phyloP scores from a whole-genome alignment of 192 early-diverging fungal genomes.

The Thamnidium elegans region DNA sequence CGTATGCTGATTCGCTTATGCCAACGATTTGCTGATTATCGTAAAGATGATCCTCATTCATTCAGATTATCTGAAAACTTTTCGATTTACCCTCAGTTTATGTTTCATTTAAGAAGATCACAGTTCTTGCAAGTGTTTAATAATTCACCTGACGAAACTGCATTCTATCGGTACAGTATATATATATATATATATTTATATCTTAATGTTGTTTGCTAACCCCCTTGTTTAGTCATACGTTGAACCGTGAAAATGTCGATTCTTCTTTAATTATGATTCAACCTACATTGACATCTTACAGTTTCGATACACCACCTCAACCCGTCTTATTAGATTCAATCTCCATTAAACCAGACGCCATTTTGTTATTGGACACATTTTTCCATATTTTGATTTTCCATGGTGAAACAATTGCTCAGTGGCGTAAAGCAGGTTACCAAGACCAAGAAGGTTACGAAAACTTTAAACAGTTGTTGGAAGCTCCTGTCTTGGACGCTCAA shows the following conservation, averaged over 20 bases:
- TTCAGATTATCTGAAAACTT: constrained; percentile 93
- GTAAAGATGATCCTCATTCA: constrained; percentile 90
- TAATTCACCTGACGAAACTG: constrained; percentile 97
- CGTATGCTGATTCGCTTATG: constrained; percentile 98
- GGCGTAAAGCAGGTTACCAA: constrained; percentile 96
- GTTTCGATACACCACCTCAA: constrained; percentile 79
- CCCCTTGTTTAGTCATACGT: constrained; percentile 68
- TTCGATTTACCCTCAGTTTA: constrained; percentile 99
- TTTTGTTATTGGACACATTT: constrained; percentile 94
- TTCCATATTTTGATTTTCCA: constrained; percentile 99
- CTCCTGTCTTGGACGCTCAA: constrained; percentile 87
- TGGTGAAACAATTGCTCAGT: constrained; percentile 93
- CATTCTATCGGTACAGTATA: constrained; percentile 68
- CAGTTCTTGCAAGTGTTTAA: constrained; percentile 99
- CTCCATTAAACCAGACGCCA: constrained; percentile 94
- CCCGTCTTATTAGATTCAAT: constrained; percentile 96
- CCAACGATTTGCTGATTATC: constrained; percentile 94
- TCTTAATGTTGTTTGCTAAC: not conserved
- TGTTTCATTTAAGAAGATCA: constrained; percentile 96
- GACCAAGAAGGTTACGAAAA: constrained; percentile 92
- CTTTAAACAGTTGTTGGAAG: constrained; percentile 89
- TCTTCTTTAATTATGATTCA: constrained; percentile 99
- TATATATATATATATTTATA: not conserved
- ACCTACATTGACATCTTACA: constrained; percentile 92
- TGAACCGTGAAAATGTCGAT: constrained; percentile 95